Base-by-base conservation (phyloP, 2,329 filamentous ascomycete species). In the Hansfordia pulvinata region DNA sequence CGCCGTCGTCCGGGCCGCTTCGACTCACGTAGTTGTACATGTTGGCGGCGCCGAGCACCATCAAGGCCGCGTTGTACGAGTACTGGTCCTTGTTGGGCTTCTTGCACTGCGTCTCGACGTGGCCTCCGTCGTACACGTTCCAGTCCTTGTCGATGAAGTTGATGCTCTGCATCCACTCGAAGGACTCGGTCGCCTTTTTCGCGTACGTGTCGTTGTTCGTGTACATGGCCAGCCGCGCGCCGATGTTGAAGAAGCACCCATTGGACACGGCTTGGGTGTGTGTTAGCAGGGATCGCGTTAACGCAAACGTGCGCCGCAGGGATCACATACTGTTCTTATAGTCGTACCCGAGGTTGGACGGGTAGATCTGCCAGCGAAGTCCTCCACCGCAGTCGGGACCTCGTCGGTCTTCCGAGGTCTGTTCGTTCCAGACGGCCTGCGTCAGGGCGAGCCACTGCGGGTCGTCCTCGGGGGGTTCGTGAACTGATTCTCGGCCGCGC, bases 341-440 rank as follows among this genome's bases (percentile, higher is more conserved):
- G 42, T 75, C 65, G 48, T 81, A 90, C 14, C 82, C 82, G 17
- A 60, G 63, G 43, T 86, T 84, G 37, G 76, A 75, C 2, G 68
- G 58, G 30, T 74, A 81, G 32, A 88, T 78, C 55, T 90, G 81
- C 78, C 79, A 84, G 40, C 78, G 62, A 38, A 86, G 44, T 8
- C 80, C 81, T 36, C 80, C 80, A 13, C 61, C 58, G 40, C 81
- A 86, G 3, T 59, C 14, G 8, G 39, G 20, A 8, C 44, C 65
- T 42, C 84, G 76, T 56, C 81, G 79, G 22, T 76, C 63, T 9
- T 61, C 53, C 23, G 52, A 39, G 1, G 66, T 70, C 31, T 66
- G 60, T 2, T 69, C 69, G 36, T 79, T 73, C 43, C 69, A 86
- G 4, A 81, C 76, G 22, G 71, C 75, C 46, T 81, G 70, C 0